Percentiles rank a stretch among this genome's conserved stretches.
These are phyloP conservation scores for Globisporangium sylvaticum DNA, from an alignment of 352 stramenopile genomes.

Conservation along the genomic window DNA sequence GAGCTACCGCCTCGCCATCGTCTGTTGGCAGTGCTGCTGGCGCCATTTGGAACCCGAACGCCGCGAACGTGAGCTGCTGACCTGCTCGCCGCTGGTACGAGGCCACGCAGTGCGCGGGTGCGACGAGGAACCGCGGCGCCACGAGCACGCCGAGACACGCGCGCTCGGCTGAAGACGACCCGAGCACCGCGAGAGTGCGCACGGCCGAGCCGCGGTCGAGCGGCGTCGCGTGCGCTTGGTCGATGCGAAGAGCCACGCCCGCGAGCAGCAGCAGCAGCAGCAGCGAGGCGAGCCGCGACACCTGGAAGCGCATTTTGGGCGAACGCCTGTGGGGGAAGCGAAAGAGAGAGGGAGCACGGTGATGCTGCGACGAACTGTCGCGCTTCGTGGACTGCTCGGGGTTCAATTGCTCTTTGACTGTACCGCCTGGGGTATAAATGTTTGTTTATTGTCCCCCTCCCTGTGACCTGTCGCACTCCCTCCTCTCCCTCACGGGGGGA, in stretches of 20 bases:
- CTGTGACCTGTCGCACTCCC: neutral
- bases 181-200: neutral
- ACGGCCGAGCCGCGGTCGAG: constrained; percentile 1
- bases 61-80: constrained; percentile 1
- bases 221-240: neutral
- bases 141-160: constrained; percentile 8
- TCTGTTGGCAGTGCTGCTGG: neutral
- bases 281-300: neutral
- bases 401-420: too few species aligned
- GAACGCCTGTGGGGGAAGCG: neutral
- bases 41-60: neutral
- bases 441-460: neutral
- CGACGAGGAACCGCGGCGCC: constrained; percentile 1
- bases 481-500: neutral
- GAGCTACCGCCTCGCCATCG: neutral
- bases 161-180: neutral
- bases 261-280: neutral
- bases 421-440: too few species aligned
- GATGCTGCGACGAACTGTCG: neutral
- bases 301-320: neutral
- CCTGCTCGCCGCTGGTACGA: neutral
- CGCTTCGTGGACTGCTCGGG: neutral
- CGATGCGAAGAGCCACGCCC: neutral
- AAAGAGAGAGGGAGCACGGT: neutral
- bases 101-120: constrained; percentile 6